These are phyloP conservation scores for Cryptococcus jaspeensis DNA, from an alignment of 1,284 basidiomycete species.

Conservation along the genomic window DNA sequence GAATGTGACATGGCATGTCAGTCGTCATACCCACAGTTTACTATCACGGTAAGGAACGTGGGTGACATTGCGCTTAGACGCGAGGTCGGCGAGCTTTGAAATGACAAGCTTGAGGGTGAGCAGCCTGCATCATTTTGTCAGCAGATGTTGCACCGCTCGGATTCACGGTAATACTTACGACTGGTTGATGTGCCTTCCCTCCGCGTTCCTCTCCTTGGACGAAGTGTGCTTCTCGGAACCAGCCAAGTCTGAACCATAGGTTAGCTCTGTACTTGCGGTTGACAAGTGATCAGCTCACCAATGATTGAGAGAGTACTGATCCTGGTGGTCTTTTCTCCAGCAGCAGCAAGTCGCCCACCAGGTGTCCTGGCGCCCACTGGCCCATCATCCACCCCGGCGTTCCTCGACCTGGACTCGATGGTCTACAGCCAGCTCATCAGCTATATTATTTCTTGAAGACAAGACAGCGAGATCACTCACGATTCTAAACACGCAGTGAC, in stretches of 20 bases:
- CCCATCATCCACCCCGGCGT: constrained; percentile 14
- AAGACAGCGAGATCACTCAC: constrained; percentile 53
- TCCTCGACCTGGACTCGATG: constrained; percentile 44
- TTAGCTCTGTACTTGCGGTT: too few relatives aligned
- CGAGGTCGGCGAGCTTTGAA: constrained; percentile 80
- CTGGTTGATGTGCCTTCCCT: constrained; percentile 88
- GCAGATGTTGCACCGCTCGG: neutral
- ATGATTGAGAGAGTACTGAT: constrained; percentile 65
- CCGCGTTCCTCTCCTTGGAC: constrained; percentile 84
- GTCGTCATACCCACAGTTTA: constrained; percentile 57
- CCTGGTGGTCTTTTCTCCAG: constrained; percentile 47
- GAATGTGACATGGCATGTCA: too few relatives aligned
- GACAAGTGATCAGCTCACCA: constrained; percentile 30
- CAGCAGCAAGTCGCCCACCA: constrained; percentile 25
- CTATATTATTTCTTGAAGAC: neutral
- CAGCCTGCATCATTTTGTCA: constrained; percentile 57
- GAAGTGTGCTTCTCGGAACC: constrained; percentile 94
- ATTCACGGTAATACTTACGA: constrained; percentile 30
- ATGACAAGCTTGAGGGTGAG: constrained; percentile 88
- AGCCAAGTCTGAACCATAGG: constrained; percentile 93
- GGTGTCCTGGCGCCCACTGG: constrained; percentile 22
- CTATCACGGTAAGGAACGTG: constrained; percentile 95
- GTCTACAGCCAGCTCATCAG: constrained; percentile 29
- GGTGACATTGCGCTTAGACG: constrained; percentile 74
- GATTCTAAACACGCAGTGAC: constrained; percentile 88